Evolutionary conservation across 331 rosid species (phyloP).

Genomic region (Spiraea crenata): DNA sequence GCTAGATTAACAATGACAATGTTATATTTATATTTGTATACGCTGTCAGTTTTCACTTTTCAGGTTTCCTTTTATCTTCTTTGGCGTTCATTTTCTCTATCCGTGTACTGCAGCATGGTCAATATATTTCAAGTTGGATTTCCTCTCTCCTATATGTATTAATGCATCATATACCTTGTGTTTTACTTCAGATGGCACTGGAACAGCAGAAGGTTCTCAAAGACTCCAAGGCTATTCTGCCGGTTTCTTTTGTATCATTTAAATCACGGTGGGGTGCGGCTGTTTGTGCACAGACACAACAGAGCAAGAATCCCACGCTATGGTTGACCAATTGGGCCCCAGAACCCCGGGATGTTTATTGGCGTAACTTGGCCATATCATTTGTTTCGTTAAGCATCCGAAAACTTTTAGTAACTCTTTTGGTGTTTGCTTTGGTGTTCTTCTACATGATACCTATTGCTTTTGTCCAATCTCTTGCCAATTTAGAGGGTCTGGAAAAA

Average conservation of each 20-base stretch:
- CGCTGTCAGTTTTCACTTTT: neutral
- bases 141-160: constrained; percentile 4
- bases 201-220: constrained; percentile 83
- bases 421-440: constrained; percentile 88
- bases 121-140: constrained; percentile 1
- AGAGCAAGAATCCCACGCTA: constrained; percentile 87
- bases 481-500: constrained; percentile 96
- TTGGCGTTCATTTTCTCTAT: neutral
- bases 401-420: constrained; percentile 56
- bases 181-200: constrained; percentile 55
- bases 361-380: constrained; percentile 92
- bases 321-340: constrained; percentile 99
- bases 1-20: constrained; percentile 15
- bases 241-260: constrained; percentile 90
- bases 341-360: constrained; percentile 82
- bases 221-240: constrained; percentile 70
- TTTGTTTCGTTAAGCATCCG: constrained; percentile 83
- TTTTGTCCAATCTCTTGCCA: constrained; percentile 96
- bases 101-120: neutral
- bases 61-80: neutral
- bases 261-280: constrained; percentile 95
- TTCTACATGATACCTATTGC: constrained; percentile 99
- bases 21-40: neutral
- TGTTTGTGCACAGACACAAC: constrained; percentile 97
- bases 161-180: constrained; percentile 1